phyloP scores from a whole-genome alignment of 1,284 basidiomycete genomes.

The Coniferiporia weirii region DNA sequence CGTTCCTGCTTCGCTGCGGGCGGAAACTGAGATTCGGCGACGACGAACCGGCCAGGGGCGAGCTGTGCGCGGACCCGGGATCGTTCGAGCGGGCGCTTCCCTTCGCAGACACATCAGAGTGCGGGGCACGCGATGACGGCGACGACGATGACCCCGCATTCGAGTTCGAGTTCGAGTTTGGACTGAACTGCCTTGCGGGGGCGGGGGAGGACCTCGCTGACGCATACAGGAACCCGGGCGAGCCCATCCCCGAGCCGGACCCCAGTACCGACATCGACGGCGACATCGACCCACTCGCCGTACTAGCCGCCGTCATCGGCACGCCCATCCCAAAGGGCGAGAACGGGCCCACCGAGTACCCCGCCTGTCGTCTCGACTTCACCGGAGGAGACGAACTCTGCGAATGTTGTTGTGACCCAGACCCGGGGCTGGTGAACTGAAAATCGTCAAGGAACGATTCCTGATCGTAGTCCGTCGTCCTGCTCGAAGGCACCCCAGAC shows the following conservation, averaged over 20 bases:
- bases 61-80: not conserved
- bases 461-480: not conserved
- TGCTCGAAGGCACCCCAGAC: not conserved
- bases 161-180: not conserved
- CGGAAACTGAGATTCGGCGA: not conserved
- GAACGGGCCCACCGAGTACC: not conserved
- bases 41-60: not conserved
- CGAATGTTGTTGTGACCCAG: not conserved
- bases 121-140: not conserved
- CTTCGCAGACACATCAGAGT: not conserved
- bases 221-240: not conserved
- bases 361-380: not conserved
- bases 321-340: not conserved
- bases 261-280: too few relatives aligned
- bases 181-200: not conserved
- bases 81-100: not conserved
- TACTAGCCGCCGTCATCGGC: slow-evolving; percentile 10
- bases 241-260: slow-evolving; percentile 2
- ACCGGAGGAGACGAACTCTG: not conserved
- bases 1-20: not conserved
- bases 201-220: not conserved
- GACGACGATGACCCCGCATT: not conserved
- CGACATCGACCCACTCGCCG: slow-evolving; percentile 1
- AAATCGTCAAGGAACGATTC: slow-evolving; percentile 17
- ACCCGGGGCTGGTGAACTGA: slow-evolving; percentile 8